Evolutionary conservation across 2,329 filamentous ascomycete genomes (phyloP), one percentile per base, ranked within the genome.

Genomic region (Coniella lustricola): DNA sequence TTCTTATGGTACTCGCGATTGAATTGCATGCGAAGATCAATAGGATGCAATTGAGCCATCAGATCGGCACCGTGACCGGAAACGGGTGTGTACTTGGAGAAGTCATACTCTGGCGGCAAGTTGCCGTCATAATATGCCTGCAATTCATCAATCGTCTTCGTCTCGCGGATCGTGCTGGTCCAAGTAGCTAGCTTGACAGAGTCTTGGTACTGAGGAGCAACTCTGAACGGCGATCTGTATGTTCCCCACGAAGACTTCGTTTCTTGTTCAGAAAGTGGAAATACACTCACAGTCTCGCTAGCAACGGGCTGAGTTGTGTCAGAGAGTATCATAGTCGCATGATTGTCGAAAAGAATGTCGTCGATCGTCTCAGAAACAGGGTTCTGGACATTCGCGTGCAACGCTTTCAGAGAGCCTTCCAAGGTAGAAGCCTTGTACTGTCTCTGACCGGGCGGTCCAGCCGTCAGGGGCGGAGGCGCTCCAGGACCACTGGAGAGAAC

Each of bases 391-490:
- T 48, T 52, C 3, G 40, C n/a, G 25, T 59, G 61, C 29, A 65
- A 58, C 29, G 63, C 58, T 48, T 63, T 68, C 49, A 66, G 59
- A 2, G 64, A 62, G 8, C 62, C 59, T 22, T 75, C 70, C 31
- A 72, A 64, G 2, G 67, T 67, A 20, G 67, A 65, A n/a, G 72
- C 64, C 17, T 66, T 71, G 54, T 70, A 71, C 48, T 74, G 72
- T 36, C 75, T 71, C 51, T 74, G 71, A 17, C 76, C 76, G 12
- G 76, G 76, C 36, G 76, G 76, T 2, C 76, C 76, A 22, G 76
- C 76, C 17, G 72, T 77, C 54, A 79, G 57, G 9, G 75, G 76
- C 18, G 62, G 67, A n/a, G 74, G 76, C 16, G 66, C 67, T 5
- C 73, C 73, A 1, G 65, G 61, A 1, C 63, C 64, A 21, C 57